Conservation (phyloP, 495 filamentous ascomycete genomes). For the Aspergillus bridgeri region DNA sequence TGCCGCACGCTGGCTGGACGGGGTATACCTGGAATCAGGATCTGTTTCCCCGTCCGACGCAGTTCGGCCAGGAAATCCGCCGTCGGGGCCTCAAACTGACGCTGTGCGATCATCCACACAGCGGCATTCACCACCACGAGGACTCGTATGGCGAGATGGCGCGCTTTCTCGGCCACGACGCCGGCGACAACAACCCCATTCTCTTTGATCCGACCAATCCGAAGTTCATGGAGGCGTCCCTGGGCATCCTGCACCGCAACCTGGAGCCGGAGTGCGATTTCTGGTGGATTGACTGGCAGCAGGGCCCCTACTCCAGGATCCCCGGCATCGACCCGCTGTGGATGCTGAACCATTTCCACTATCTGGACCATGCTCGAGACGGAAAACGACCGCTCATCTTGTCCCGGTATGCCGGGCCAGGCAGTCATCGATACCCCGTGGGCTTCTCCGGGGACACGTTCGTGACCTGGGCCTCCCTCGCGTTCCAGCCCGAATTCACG, state of each 20-base stretch:
- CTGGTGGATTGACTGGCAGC: conserved; percentile 66
- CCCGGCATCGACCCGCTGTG: conserved; percentile 58
- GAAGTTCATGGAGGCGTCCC: conserved; percentile 54
- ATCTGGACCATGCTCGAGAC: conserved; percentile 42
- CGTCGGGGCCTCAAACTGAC: conserved; percentile 41
- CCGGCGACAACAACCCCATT: conserved; percentile 41
- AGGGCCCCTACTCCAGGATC: conserved; percentile 47
- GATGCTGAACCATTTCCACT: conserved; percentile 62
- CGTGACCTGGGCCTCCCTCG: conserved; percentile 53
- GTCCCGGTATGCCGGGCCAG: conserved; percentile 56
- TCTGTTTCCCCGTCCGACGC: conserved; percentile 50
- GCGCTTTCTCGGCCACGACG: conserved; percentile 41
- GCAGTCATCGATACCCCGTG: conserved; percentile 57
- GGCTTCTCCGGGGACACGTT: conserved; percentile 59
- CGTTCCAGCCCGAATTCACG: conserved; percentile 62
- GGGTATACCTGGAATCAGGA: conserved; percentile 59
- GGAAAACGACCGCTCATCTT: conserved; percentile 37
- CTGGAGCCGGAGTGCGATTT: conserved; percentile 52
- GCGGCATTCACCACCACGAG: conserved; percentile 51
- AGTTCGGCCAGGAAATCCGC: conserved; percentile 44
- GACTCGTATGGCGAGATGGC: conserved; percentile 52
- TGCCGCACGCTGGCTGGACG: conserved; percentile 50
- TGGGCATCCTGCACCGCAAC: conserved; percentile 49
- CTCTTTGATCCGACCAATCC: conserved; percentile 51
- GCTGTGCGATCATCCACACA: conserved; percentile 56